Base-by-base conservation (phyloP, 2,329 filamentous ascomycete species). In the Phoma sp. region DNA sequence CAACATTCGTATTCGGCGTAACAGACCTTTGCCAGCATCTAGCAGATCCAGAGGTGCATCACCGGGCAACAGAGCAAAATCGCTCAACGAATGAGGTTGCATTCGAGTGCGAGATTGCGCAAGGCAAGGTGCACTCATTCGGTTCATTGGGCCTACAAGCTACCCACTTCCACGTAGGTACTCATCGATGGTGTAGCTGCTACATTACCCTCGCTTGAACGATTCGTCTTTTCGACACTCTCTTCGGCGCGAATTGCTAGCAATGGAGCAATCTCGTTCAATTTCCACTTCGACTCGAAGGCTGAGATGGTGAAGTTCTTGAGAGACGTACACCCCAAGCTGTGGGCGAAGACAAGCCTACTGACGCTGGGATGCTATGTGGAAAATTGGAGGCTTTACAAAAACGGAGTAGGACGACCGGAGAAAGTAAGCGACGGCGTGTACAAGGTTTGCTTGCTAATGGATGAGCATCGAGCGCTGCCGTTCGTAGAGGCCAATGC, bases 211-310 rank as follows among this genome's bases (percentile, higher is more conserved):
- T 50, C 73, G 0, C 67, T 82, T 1, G 63, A 78, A 38, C 76
- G 77, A 34, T 80, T 76, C 54, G 64, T 81, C 30, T 76, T 78
- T 69, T 76, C 72, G 15, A 80, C 78, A 1, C 64, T 81, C 10
- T 76, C 75, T 1, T 67, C 74, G 14, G 57, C 66, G 4, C 56
- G 47, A 17, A 59, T 56, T 12, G 65, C 74, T 20, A 73, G 69
- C 6, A 55, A 63, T 1, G 77, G 77, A 1, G 71, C 70, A 34
- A 58, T 46, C 21, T 63, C 21, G 60, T 78, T 61, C 29, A 63
- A 68, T 1, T 69, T 75, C 2, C 78, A 81, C 52, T 79, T 78
- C 45, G 77, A 76, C n/a, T 64, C 57, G 34, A 81, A 81, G 61
- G 68, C 69, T 38, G 55, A 57, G 5, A 68, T 76, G 2, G 76